Evolutionary conservation across 148 eudicot species (phyloP).

Genomic region (Rhododendron ovatum): DNA sequence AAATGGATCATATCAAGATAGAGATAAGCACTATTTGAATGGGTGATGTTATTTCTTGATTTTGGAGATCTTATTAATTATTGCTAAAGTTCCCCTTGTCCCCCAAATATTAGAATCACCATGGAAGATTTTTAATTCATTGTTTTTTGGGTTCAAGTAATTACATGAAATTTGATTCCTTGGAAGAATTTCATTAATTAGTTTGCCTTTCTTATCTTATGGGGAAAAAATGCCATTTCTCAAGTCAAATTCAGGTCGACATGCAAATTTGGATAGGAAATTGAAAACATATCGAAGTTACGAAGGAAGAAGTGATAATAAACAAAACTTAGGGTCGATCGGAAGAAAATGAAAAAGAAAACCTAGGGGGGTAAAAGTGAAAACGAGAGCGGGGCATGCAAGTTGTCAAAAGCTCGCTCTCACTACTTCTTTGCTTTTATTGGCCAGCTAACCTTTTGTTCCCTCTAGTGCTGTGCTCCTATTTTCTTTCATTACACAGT

Average conservation of each 20-base stretch:
- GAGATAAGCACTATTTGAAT: neutral
- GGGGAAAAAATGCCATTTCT: neutral
- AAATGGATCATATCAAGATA: neutral
- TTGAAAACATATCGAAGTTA: neutral
- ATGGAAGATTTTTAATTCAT: neutral
- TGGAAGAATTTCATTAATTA: too few species aligned
- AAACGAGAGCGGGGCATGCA: neutral
- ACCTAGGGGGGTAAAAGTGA: neutral
- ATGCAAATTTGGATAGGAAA: neutral
- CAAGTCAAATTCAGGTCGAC: neutral
- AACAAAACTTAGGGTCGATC: neutral
- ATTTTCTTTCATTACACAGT: neutral
- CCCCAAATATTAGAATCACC: neutral
- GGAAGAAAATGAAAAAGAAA: neutral
- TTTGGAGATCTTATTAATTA: neutral
- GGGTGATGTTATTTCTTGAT: neutral
- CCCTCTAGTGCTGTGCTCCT: too few species aligned
- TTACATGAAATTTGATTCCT: too few species aligned
- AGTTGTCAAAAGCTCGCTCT: neutral
- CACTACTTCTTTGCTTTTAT: neutral
- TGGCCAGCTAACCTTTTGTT: neutral
- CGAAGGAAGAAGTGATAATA: neutral
- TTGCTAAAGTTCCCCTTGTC: neutral
- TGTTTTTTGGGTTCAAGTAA: too few species aligned
- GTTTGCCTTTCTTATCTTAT: neutral